These are phyloP conservation scores for Geranomyces variabilis DNA, from an alignment of 192 early-diverging fungal genomes.

Conservation along the genomic window DNA sequence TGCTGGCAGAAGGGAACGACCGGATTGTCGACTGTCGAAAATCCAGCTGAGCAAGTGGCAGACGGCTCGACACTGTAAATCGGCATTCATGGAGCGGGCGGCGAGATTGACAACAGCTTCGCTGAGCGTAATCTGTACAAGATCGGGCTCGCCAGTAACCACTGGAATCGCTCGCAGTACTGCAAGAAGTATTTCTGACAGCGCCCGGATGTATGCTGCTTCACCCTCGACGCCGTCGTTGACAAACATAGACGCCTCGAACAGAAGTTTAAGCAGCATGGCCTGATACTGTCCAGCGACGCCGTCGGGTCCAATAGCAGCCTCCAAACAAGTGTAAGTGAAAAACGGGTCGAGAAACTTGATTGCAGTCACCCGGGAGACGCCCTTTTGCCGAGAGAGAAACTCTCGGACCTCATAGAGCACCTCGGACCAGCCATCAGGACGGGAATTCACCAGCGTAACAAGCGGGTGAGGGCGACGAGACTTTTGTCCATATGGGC, in stretches of 20 bases:
- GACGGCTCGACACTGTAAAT: background rate
- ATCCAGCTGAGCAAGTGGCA: conserved; percentile 10
- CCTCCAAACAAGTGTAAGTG: conserved; percentile 14
- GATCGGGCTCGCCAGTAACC: background rate
- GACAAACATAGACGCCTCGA: background rate
- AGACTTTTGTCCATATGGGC: conserved; percentile 19
- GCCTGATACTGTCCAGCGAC: background rate
- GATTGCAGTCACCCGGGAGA: background rate
- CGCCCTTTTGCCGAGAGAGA: background rate
- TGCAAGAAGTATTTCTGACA: background rate
- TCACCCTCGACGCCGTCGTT: too few relatives aligned
- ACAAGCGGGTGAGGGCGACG: conserved; percentile 29
- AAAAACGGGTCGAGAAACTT: conserved; percentile 25
- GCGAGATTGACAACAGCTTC: background rate
- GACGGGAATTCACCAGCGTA: background rate
- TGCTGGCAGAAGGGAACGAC: background rate
- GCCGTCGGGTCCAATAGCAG: conserved; percentile 13
- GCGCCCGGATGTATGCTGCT: background rate
- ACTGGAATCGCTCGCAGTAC: conserved; percentile 7
- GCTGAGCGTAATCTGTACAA: conserved; percentile 2
- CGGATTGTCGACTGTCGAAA: conserved; percentile 4
- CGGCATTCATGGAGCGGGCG: background rate
- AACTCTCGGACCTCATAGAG: background rate
- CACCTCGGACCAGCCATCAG: conserved; percentile 17
- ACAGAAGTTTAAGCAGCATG: background rate